Conservation (phyloP, 2,329 filamentous ascomycete genomes). For the Stemphylium vesicarium region DNA sequence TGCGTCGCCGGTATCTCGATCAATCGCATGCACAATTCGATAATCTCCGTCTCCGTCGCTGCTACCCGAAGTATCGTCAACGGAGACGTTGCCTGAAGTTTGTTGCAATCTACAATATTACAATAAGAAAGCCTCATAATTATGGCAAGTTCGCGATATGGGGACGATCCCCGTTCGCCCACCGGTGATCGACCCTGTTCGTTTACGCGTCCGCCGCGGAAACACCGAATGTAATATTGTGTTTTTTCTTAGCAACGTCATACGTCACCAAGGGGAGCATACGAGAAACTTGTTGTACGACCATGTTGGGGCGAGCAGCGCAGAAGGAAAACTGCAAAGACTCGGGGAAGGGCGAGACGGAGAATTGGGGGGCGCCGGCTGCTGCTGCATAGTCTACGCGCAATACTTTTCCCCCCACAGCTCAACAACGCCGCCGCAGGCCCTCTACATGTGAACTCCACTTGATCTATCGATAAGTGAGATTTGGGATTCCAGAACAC, state of each 20-base stretch:
- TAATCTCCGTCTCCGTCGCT: too few species aligned
- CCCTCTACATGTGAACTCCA: not conserved
- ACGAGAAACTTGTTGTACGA: too few species aligned
- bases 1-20: not conserved
- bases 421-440: not conserved
- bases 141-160: not conserved
- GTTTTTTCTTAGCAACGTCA: not conserved
- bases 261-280: not conserved
- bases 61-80: not conserved
- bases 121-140: constrained; percentile 6
- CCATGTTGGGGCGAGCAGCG: not conserved
- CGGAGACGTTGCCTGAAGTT: not conserved
- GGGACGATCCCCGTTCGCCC: not conserved
- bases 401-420: constrained; percentile 4
- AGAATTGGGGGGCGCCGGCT: not conserved
- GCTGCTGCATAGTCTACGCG: constrained; percentile 1
- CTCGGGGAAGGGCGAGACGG: not conserved
- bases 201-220: constrained; percentile 11
- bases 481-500: constrained; percentile 14
- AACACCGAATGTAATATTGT: not conserved
- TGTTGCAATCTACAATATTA: not conserved
- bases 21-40: too few species aligned
- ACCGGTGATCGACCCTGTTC: not conserved
- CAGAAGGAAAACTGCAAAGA: not conserved
- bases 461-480: not conserved